Conservation (phyloP, 1,284 basidiomycete genomes). For the Heterobasidion irregulare region DNA sequence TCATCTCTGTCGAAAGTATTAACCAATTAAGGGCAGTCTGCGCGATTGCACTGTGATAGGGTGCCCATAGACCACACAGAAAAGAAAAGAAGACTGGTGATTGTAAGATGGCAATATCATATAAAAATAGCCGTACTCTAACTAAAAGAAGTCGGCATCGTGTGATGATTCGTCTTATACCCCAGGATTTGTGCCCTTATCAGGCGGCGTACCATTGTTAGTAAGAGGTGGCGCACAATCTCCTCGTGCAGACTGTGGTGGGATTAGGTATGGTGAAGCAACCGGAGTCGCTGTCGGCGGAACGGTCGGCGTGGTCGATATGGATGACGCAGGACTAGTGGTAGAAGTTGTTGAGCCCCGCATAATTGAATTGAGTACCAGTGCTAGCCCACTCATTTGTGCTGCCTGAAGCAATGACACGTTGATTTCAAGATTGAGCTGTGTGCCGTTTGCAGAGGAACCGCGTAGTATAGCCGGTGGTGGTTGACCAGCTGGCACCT, state of each 20-base stretch:
- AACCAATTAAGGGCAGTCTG: no score
- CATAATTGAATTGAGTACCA: constrained; percentile 59
- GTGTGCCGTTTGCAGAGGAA: constrained; percentile 57
- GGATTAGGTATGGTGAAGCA: not conserved
- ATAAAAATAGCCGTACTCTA: not conserved
- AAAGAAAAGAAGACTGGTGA: not conserved
- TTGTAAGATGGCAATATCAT: not conserved
- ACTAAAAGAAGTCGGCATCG: no score
- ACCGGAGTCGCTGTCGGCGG: not conserved
- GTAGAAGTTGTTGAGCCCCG: constrained; percentile 3
- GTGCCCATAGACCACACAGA: no score
- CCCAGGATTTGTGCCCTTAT: not conserved
- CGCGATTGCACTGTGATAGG: no score
- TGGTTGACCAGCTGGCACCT: constrained; percentile 36
- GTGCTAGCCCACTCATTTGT: constrained; percentile 66
- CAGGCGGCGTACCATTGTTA: not conserved
- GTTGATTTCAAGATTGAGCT: constrained; percentile 69
- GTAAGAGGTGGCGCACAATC: not conserved
- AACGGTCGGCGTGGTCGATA: not conserved
- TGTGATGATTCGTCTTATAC: not conserved
- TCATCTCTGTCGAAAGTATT: no score
- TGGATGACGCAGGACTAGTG: constrained; percentile 1
- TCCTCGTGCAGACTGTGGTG: not conserved
- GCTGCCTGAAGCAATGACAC: constrained; percentile 56
- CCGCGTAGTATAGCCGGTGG: constrained; percentile 64